These are phyloP conservation scores for Salix viminalis DNA, from an alignment of 345 rosid species.

Conservation along the genomic window DNA sequence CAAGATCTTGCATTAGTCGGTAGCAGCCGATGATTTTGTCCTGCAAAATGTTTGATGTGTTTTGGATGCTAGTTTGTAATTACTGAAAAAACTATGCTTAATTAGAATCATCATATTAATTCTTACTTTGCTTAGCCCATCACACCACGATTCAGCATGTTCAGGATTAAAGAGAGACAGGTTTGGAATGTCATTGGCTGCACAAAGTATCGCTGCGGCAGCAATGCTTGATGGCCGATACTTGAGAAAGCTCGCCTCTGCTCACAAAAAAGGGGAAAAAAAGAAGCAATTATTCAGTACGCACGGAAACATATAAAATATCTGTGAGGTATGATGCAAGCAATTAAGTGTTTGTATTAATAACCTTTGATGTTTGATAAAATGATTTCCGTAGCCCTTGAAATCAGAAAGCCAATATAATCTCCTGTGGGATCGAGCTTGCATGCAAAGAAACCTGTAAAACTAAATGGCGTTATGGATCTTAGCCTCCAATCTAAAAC, in stretches of 20 bases:
- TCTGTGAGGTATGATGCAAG: not conserved
- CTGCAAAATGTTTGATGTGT: constrained; percentile 33
- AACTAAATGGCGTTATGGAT: constrained; percentile 83
- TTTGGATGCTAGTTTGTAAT: not conserved
- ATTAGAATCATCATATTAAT: not conserved
- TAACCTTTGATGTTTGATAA: constrained; percentile 81
- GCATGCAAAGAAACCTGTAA: constrained; percentile 78
- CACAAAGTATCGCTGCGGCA: constrained; percentile 84
- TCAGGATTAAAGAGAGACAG: constrained; percentile 62
- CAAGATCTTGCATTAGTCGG: constrained; percentile 65
- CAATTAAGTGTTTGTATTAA: not conserved
- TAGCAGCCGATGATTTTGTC: constrained; percentile 81
- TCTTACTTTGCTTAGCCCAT: constrained; percentile 83
- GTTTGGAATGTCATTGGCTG: constrained; percentile 73
- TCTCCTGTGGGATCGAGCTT: constrained; percentile 74
- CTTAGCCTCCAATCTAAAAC: constrained; percentile 93
- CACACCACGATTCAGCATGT: constrained; percentile 90
- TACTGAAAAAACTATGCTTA: not conserved
- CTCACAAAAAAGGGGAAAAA: constrained; percentile 7
- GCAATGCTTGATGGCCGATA: constrained; percentile 90
- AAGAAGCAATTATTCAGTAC: too few relatives aligned
- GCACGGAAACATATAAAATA: not conserved
- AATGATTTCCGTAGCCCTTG: constrained; percentile 70
- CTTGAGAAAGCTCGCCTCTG: constrained; percentile 88
- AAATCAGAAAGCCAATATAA: constrained; percentile 48